These are phyloP conservation scores for Tolypocladium pustulatum DNA, from an alignment of 2,329 filamentous ascomycete genomes.

Conservation along the genomic window DNA sequence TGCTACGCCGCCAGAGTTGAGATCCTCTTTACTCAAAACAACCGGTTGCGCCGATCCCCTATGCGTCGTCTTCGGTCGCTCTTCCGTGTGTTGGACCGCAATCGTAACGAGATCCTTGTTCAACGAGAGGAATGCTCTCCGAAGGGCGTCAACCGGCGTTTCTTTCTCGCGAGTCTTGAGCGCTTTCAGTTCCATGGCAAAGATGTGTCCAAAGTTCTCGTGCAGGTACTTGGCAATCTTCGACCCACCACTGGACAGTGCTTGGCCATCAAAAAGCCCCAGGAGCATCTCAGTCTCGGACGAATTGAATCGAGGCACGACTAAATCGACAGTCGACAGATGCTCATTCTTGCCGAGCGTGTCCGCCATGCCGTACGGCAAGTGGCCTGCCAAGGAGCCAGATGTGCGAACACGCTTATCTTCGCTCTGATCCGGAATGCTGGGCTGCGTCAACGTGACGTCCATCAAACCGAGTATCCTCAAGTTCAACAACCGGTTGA, in stretches of 20 bases:
- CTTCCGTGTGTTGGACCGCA: slow-evolving; percentile 70
- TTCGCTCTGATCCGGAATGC: slow-evolving; percentile 89
- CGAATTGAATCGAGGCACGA: slow-evolving; percentile 84
- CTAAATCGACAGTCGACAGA: slow-evolving; percentile 88
- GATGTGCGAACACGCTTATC: slow-evolving; percentile 94
- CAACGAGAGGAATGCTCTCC: slow-evolving; percentile 75
- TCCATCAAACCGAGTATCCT: slow-evolving; percentile 93
- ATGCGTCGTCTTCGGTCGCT: slow-evolving; percentile 55
- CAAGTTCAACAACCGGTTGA: slow-evolving; percentile 73
- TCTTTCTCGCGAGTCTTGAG: slow-evolving; percentile 59
- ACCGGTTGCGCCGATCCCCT: slow-evolving; percentile 63
- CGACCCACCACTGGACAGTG: slow-evolving; percentile 79
- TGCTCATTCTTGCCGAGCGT: slow-evolving; percentile 89
- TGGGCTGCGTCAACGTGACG: slow-evolving; percentile 87
- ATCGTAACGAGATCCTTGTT: slow-evolving; percentile 91
- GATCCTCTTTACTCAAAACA: slow-evolving; percentile 77
- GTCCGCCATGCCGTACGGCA: slow-evolving; percentile 97
- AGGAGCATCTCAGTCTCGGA: slow-evolving; percentile 83
- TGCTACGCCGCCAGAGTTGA: slow-evolving; percentile 82
- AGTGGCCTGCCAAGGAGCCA: slow-evolving; percentile 79
- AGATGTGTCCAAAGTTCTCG: slow-evolving; percentile 84
- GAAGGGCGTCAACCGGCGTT: slow-evolving; percentile 69
- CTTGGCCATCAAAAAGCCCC: slow-evolving; percentile 92
- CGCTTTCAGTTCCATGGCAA: slow-evolving; percentile 69
- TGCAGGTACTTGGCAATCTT: slow-evolving; percentile 95